Evolutionary conservation across 306 rosid species (phyloP), one percentile per base, ranked within the genome.

Genomic region (Crotalaria pallida): DNA sequence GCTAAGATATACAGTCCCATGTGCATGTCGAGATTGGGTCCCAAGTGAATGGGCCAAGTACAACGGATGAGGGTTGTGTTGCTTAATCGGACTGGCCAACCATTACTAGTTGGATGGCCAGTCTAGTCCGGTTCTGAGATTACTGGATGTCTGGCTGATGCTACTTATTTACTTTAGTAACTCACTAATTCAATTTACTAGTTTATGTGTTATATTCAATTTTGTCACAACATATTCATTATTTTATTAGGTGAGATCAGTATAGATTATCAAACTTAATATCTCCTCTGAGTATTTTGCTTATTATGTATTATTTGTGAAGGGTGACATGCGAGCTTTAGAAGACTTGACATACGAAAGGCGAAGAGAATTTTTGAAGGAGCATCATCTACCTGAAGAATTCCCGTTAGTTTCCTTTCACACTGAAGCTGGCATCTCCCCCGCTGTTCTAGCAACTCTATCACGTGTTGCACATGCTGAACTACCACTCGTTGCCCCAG

Each of bases 301-400:
- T 22, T 22, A 40, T 75, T 26, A 57, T 82, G 17, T 68, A 52
- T 65, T 75, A 31, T 31, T 8, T 31, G 6, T 74, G 44, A 75
- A 95, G 99, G 99, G 97, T 19, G 99, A 95, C 85, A 81, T 95
- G 86, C 96, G 88, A 69, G 91, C 97, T 73, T 84, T 95, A 52
- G 99, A 95, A 83, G 99, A 95, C 77, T 84, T 95, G 67, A 95
- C 99, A 19, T 91, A 95, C 36, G 97, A 95, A 58, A 89, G 77
- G 81, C 83, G 97, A 80, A 87, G 77, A 66, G 96, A 87, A 44
- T 95, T 95, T 82, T 64, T 91, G 38, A 87, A 65, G 80, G 75
- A 84, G 47, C 92, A 91, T 78, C 92, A 71, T 8, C 72, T 95
- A 43, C 99, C 99, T 22, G 73, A 64, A 61, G 97, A 95, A 62